Evolutionary conservation across 164 flowering plant genomes (phyloP), one percentile per base, ranked within the genome.

Genomic region (Magnolia kwangsiensis): DNA sequence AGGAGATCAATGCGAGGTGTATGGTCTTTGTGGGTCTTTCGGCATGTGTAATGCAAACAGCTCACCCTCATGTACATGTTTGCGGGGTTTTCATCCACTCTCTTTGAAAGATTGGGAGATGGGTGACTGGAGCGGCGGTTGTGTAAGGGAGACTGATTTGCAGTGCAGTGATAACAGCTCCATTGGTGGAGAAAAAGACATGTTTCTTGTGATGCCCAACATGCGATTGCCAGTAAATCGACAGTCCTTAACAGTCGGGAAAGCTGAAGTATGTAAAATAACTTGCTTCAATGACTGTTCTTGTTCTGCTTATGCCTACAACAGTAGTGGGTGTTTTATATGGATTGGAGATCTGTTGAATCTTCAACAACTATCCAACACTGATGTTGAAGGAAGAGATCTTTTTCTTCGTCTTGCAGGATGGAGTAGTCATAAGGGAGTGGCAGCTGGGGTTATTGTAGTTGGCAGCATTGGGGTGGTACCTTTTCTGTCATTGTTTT

Each of bases 11-110:
- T 79, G 84, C 7, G 71, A 59, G 8, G 78, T 51, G 14, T 72
- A 77, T 69, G 63, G 50, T 37, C 19, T 71, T 6, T 79, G 84
- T 49, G 84, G 84, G 14, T 10, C 78, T 50, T 82, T 70, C 37
- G 78, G 82, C 7, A 23, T 1, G 64, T 82, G 84, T 66, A 72
- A 67, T 51, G n/a, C 69, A 21, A 24, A 9, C 24, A 65, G n/a
- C 29, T 13, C 11, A 19, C 67, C 66, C 0, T 50, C 59, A 7
- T 81, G 83, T 16, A 19, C 16, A 16, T 81, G 84, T 24, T 29
- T 74, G n/a, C 50, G 29, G 18, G n/a, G 84, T 16, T 82, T 82
- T 50, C 5, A 8, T 0, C 70, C 75, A 7, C 50, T 0, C 0
- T 74, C 14, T 19, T 37, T 66, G 0, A 63, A 37, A 45, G 76